Evolutionary conservation across 129 eudicot genomes (phyloP).

Genomic region (Arctium minus): DNA sequence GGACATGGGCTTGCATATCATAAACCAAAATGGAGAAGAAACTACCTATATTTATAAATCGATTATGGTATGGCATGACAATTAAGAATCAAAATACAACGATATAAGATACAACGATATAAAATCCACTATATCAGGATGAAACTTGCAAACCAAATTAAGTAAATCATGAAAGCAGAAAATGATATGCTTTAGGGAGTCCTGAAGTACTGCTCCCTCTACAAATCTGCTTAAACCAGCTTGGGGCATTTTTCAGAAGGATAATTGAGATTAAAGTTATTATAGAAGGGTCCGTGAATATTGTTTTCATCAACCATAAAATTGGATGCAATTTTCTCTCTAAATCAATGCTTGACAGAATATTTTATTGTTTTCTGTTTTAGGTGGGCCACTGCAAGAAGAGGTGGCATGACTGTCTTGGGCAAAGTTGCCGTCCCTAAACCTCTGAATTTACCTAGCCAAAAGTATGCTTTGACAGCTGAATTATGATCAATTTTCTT

Average conservation of each 20-base stretch:
- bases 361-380: conserved; percentile 11
- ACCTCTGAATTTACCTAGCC: conserved; percentile 97
- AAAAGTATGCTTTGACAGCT: conserved; percentile 46
- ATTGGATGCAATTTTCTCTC: background rate
- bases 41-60: background rate
- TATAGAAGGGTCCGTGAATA: background rate
- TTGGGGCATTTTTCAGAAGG: background rate
- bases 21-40: background rate
- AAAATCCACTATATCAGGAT: background rate
- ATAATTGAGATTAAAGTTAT: background rate
- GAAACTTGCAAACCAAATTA: background rate
- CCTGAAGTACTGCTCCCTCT: background rate
- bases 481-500: background rate
- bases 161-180: background rate
- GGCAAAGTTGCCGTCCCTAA: conserved; percentile 98
- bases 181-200: background rate
- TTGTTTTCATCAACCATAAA: background rate
- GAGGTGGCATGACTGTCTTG: conserved; percentile 92
- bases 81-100: background rate
- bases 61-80: background rate
- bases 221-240: background rate
- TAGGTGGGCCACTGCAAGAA: conserved; percentile 91
- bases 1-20: background rate
- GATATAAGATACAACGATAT: background rate
- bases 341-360: background rate